phyloP scores from a whole-genome alignment of 768 basidiomycete species.

The Tricholoma hemisulphureum region DNA sequence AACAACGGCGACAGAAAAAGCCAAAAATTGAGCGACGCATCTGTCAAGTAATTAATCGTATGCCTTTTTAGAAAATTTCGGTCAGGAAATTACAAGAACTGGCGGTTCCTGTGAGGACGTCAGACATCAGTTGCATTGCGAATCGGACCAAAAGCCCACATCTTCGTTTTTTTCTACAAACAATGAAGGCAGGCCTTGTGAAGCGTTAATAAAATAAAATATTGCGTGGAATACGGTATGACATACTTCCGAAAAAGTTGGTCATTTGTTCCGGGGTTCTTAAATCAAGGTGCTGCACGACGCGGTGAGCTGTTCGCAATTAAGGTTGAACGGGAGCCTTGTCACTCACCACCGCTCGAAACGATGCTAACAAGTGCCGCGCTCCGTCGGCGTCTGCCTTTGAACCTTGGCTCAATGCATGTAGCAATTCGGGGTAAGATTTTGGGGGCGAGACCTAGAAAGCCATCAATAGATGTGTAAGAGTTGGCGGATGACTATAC shows the following conservation, averaged over 20 bases:
- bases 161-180: slow-evolving; percentile 59
- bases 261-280: slow-evolving; percentile 57
- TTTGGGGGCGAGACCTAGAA: slow-evolving; percentile 63
- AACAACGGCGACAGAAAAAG: slow-evolving; percentile 77
- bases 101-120: slow-evolving; percentile 27
- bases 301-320: neutral
- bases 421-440: slow-evolving; percentile 49
- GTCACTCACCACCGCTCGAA: slow-evolving; percentile 35
- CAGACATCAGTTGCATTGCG: neutral
- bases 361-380: slow-evolving; percentile 44
- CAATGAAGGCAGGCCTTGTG: slow-evolving; percentile 52
- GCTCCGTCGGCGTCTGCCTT: slow-evolving; percentile 41
- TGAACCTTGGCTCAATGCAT: slow-evolving; percentile 45
- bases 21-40: slow-evolving; percentile 77
- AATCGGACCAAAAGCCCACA: slow-evolving; percentile 30
- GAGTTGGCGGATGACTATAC: slow-evolving; percentile 18
- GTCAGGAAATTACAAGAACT: slow-evolving; percentile 28
- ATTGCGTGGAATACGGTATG: neutral
- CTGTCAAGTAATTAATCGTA: slow-evolving; percentile 32
- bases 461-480: neutral
- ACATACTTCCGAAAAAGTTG: slow-evolving; percentile 57
- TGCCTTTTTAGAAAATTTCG: neutral
- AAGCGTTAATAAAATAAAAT: neutral
- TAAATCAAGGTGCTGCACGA: slow-evolving; percentile 46
- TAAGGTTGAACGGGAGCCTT: slow-evolving; percentile 2